Evolutionary conservation across 305 asterid species (phyloP).

Genomic region (Ajuga reptans): DNA sequence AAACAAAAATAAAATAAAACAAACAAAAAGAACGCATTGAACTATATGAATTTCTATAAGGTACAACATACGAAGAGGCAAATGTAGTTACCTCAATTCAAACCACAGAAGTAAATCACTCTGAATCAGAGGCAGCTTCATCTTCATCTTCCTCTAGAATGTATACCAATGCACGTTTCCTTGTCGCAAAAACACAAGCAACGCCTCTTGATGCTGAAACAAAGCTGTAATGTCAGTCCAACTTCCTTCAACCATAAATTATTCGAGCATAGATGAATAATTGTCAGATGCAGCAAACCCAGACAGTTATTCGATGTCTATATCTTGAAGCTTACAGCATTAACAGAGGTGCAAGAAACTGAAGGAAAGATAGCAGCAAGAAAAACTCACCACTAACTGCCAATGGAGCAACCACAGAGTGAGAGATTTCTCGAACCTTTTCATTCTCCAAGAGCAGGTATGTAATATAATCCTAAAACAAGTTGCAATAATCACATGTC

Average conservation of each 20-base stretch:
- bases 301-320: neutral
- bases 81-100: neutral
- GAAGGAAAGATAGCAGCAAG: neutral
- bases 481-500: conserved; percentile 1
- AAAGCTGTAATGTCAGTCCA: conserved; percentile 15
- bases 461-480: conserved; percentile 45
- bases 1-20: too few relatives aligned
- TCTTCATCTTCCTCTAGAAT: conserved; percentile 96
- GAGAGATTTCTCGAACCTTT: conserved; percentile 69
- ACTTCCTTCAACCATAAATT: too few relatives aligned
- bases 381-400: conserved; percentile 84
- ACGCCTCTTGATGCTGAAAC: conserved; percentile 80
- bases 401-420: conserved; percentile 68
- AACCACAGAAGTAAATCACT: conserved; percentile 27
- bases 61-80: neutral
- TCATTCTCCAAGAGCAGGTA: conserved; percentile 60
- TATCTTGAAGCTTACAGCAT: neutral
- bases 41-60: too few relatives aligned
- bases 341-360: neutral
- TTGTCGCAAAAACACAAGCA: conserved; percentile 73
- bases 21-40: too few relatives aligned
- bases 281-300: neutral
- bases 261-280: too few relatives aligned
- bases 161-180: conserved; percentile 81
- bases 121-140: conserved; percentile 67